Conservation (phyloP, 2,329 filamentous ascomycete genomes). For the Mollisiaceae sp. region DNA sequence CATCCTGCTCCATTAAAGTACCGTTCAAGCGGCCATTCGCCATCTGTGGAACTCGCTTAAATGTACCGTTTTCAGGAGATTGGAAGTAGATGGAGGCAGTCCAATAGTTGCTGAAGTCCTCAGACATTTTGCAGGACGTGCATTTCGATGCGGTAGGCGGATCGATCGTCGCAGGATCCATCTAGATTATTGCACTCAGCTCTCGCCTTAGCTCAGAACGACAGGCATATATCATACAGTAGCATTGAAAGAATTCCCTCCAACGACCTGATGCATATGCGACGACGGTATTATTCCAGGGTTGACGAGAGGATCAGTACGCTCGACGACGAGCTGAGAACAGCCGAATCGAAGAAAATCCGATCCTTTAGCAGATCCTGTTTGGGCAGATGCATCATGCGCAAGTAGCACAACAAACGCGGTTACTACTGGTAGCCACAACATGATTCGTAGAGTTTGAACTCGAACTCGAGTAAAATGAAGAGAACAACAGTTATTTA, state of each 20-base stretch:
- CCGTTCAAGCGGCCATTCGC: conserved; percentile 27
- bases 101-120: conserved; percentile 36
- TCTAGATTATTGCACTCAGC: conserved; percentile 15
- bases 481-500: neutral
- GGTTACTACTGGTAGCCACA: conserved; percentile 12
- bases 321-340: conserved; percentile 48
- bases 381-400: conserved; percentile 24
- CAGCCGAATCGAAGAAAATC: conserved; percentile 29
- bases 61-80: conserved; percentile 27
- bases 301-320: conserved; percentile 63
- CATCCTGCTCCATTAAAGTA: conserved; percentile 36
- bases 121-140: conserved; percentile 30
- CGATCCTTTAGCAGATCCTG: conserved; percentile 24
- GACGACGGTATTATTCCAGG: conserved; percentile 48
- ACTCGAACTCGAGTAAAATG: neutral
- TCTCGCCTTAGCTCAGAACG: neutral
- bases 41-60: conserved; percentile 28
- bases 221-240: conserved; percentile 11
- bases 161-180: conserved; percentile 21
- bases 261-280: conserved; percentile 33
- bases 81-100: conserved; percentile 31
- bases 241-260: conserved; percentile 31
- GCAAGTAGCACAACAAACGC: conserved; percentile 23
- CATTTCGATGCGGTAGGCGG: conserved; percentile 23
- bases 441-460: conserved; percentile 18